Evolutionary conservation across 73 alveolate species (phyloP), one percentile per base, ranked within the genome.

Genomic region (Effrenium voratum): DNA sequence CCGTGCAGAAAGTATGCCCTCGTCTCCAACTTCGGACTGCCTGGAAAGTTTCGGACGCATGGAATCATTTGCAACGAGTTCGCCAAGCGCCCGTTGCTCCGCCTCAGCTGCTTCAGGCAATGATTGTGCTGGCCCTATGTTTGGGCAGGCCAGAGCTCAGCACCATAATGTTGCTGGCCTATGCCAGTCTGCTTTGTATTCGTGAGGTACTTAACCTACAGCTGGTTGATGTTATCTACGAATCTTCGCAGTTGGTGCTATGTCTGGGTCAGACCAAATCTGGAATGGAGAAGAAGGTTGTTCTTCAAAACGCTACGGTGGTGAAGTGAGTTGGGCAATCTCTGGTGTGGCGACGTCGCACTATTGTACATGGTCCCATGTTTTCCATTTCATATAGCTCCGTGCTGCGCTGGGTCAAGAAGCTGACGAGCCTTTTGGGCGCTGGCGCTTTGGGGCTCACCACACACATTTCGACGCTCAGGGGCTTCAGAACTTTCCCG

Each of bases 21-120:
- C 10, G 81, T 57, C 38, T 24, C 1, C 2, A 63, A 2, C 44
- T 57, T 28, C 6, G n/a, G 5, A 28, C 30, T 5, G 59, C 82
- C 6, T 85, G 94, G 94, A 36, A 41, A 22, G 94, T 85, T 28
- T 59, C 0, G 32, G 94, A 85, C n/a, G 66, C 63, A 2, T 85
- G 94, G 94, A 81, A 63, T 19, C 82, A 41, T 8, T 0, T 0
- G 12, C 34, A 40, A 12, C 94, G 82, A 2, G 26, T 44, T 0
- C n/a, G 8, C 0, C 94, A 85, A 44, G 94, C 94, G 0, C 94
- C 94, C 4, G 94, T 75, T 16, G 70, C 75, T 32, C 93, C 93
- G 4, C 70, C 75, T 24, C 38, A 82, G 46, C 5, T 82, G 76
- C 26, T 46, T 5, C 47, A 32, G 49, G 93, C 93, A 22, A 77